Conservation (phyloP, 306 rosid species). For the Fragaria iinumae region DNA sequence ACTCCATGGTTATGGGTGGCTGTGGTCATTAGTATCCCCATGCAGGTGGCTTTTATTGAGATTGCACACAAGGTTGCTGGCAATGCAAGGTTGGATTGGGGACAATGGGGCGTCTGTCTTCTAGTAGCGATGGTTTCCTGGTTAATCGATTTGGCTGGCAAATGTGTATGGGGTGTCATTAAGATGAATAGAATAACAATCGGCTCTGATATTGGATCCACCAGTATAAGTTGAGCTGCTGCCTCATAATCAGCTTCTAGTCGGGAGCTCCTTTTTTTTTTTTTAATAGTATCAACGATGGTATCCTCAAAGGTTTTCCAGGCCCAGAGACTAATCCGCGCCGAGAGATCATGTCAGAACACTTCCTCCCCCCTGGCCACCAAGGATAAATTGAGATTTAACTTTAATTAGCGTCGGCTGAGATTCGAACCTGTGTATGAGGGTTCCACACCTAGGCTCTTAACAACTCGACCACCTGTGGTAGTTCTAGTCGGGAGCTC, state of each 20-base stretch:
- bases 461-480: too few relatives aligned
- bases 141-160: slow-evolving; percentile 8
- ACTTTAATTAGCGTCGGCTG: too few relatives aligned
- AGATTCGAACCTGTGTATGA: too few relatives aligned
- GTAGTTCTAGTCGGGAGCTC: background rate
- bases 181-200: background rate
- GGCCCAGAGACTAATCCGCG: too few relatives aligned
- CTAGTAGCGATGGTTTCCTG: background rate
- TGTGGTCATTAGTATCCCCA: background rate
- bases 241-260: background rate
- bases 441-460: too few relatives aligned
- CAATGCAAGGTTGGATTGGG: slow-evolving; percentile 9
- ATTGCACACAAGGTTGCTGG: background rate
- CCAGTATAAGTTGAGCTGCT: background rate
- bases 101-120: slow-evolving; percentile 15
- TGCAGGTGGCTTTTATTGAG: slow-evolving; percentile 13
- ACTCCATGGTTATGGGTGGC: slow-evolving; percentile 21
- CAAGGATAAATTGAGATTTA: too few relatives aligned
- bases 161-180: background rate
- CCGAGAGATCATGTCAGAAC: too few relatives aligned
- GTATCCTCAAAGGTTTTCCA: too few relatives aligned
- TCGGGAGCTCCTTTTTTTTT: too few relatives aligned
- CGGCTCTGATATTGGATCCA: background rate
- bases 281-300: too few relatives aligned
- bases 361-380: too few relatives aligned